Base-by-base conservation (phyloP, 306 rosid species). In the Malus domestica region DNA sequence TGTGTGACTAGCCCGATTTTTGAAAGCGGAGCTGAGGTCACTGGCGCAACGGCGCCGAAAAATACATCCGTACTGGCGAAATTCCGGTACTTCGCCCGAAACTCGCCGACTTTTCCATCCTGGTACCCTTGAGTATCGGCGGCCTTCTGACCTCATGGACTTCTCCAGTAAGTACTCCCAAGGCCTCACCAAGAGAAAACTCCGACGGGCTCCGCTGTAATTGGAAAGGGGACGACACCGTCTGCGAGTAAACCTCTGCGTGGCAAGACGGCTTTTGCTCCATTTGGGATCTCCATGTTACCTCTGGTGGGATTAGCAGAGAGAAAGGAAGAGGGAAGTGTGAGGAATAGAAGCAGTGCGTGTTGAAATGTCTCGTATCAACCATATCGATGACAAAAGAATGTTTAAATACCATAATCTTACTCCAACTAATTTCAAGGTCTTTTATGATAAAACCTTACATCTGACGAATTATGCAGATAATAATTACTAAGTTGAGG, bases 141-240 rank as follows among this genome's bases (percentile, higher is more conserved):
- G 51, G 27, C 32, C 46, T 51, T 74, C 64, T 25, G 68, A 4
- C 81, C 76, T 72, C 14, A 45, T 46, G 64, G 71, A 25, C 20
- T 66, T 52, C 33, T 67, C 76, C 1, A 63, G 40, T 9, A 58
- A 25, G n/a, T 32, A 25, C 8, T 14, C 32, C 32, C n/a, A 72
- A 22, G 23, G 23, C 83, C 70, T 84, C 91, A 3, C 83, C 83
- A 0, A 85, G 54, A 67, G 76, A 89, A n/a, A 80, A 70, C 73
- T 85, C 96, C 35, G 94, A 86, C 23, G 80, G 32, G 78, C 83
- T 90, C 30, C 81, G 78, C 80, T 79, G 75, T 81, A 80, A 52
- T 15, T 79, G 84, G 18, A 71, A 70, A 5, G 62, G 42, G 20
- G 81, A 61, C 19, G 81, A 38, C 38, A 73, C 70, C 27, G 67